Base-by-base conservation (phyloP, 140 eudicot species). In the Bidens hawaiensis region DNA sequence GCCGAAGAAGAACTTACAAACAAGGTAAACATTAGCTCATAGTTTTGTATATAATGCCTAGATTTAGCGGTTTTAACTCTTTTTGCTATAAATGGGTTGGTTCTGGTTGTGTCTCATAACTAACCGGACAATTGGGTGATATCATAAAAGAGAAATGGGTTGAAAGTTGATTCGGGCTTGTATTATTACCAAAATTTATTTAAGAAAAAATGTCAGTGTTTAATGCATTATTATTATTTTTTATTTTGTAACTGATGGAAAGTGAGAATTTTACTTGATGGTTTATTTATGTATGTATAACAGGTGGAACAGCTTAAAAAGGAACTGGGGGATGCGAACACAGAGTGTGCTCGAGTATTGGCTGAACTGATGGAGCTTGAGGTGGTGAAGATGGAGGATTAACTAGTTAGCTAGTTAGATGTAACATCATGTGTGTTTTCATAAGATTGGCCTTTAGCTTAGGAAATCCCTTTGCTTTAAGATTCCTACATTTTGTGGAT, bases 1-100 rank as follows among this genome's bases (percentile, higher is more conserved):
- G 72, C 55, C 12, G 83, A 76, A 46, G 79, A 75, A 69, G 88
- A 79, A 67, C 90, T 90, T 23, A 76, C 75, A 18, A 17, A 30
- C 22, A 90, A 79, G 96, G 97, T 90, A 82, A 53, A 47, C 19
- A 16, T 67, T 38, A 10, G 41, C 27, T 41, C 42, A 21, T 3
- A n/a, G 47, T 25, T 45, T 12, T 55, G 8, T 2, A 64, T 17
- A 25, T 43, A 41, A 60, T 60, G 36, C 55, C 42, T 16, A 22
- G 11, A 43, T 8, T 24, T 47, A 11, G 52, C 24, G 17, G 6
- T 46, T 41, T 41, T 3, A 7, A 9, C 11, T 24, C 25, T 8
- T 47, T 41, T 13, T 13, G 17, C 16, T 15, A 24, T 14, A 52
- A 52, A 52, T 52, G 59, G 59, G 59, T 21, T 49, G 28, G 19